These are phyloP conservation scores for Mucor piriformis DNA, from an alignment of 371 early-diverging fungal genomes.

Conservation along the genomic window DNA sequence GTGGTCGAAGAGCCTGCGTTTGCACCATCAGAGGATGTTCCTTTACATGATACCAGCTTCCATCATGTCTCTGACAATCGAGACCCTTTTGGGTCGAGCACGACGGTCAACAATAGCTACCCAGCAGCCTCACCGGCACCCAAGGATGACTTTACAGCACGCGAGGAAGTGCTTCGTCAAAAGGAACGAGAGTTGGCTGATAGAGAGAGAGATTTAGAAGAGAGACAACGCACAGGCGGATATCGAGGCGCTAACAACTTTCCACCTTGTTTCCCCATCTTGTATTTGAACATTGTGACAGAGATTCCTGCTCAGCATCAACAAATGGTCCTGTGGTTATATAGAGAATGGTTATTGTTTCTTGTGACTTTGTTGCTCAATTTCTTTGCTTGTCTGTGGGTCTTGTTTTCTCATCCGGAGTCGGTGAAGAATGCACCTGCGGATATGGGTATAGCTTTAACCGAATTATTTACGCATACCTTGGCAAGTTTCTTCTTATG, in stretches of 20 bases:
- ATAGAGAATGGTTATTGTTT: constrained; percentile 79
- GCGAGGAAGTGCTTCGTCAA: constrained; percentile 67
- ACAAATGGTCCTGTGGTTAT: constrained; percentile 66
- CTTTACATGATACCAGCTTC: constrained; percentile 35
- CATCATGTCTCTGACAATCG: constrained; percentile 41
- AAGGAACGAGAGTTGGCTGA: constrained; percentile 70
- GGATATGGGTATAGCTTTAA: constrained; percentile 78
- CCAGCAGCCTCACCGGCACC: not conserved
- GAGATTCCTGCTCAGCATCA: constrained; percentile 78
- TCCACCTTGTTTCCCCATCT: constrained; percentile 83
- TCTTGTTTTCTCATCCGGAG: constrained; percentile 68
- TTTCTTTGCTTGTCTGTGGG: constrained; percentile 74
- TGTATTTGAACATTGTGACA: constrained; percentile 76
- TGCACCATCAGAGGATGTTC: constrained; percentile 21
- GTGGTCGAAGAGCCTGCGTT: constrained; percentile 28
- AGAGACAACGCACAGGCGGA: constrained; percentile 32
- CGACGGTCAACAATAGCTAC: not conserved
- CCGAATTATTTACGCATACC: constrained; percentile 79
- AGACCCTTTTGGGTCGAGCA: constrained; percentile 33
- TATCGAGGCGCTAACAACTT: constrained; percentile 74
- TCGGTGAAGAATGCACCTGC: constrained; percentile 71
- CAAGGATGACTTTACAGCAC: constrained; percentile 14
- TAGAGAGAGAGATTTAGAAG: constrained; percentile 63
- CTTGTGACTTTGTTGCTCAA: constrained; percentile 76
- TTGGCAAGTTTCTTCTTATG: constrained; percentile 82